Evolutionary conservation across 495 filamentous ascomycete species (phyloP).

Genomic region (Aspergillus coremiiformis): DNA sequence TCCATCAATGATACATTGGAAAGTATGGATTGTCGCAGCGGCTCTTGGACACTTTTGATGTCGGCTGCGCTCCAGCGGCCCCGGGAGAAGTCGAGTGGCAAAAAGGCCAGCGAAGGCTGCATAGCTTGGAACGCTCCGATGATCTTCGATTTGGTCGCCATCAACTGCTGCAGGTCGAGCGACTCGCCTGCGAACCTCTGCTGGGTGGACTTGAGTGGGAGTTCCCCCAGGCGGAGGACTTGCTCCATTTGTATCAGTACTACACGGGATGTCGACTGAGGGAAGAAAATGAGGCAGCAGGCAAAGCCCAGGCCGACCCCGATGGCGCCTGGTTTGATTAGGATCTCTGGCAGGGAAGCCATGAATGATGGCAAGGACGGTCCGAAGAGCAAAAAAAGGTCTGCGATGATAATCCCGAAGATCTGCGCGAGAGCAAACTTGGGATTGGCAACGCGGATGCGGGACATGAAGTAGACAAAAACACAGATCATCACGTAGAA

Average conservation of each 20-base stretch:
- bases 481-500: slow-evolving; percentile 13
- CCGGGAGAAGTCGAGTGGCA: slow-evolving; percentile 14
- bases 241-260: slow-evolving; percentile 7
- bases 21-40: slow-evolving; percentile 6
- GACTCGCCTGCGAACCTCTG: slow-evolving; percentile 2
- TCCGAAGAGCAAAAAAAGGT: slow-evolving; percentile 15
- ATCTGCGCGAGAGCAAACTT: slow-evolving; percentile 13
- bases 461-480: slow-evolving; percentile 15
- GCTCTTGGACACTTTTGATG: slow-evolving; percentile 5
- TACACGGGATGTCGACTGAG: slow-evolving; percentile 13
- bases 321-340: slow-evolving; percentile 15
- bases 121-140: slow-evolving; percentile 8
- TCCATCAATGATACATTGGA: slow-evolving; percentile 11
- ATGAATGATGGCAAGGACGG: slow-evolving; percentile 12
- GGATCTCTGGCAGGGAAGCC: slow-evolving; percentile 2
- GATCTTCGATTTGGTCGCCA: slow-evolving; percentile 2
- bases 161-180: not conserved
- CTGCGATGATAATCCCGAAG: slow-evolving; percentile 17
- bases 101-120: slow-evolving; percentile 14
- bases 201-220: slow-evolving; percentile 1
- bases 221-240: slow-evolving; percentile 4
- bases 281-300: slow-evolving; percentile 14
- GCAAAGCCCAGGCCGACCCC: slow-evolving; percentile 11
- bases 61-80: slow-evolving; percentile 16
- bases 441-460: slow-evolving; percentile 13